A percentile compares a stretch with the other conserved stretches of the same genome.
These are phyloP conservation scores for Triangularia verruculosa DNA, from an alignment of 2,329 filamentous ascomycete species.

Conservation along the genomic window DNA sequence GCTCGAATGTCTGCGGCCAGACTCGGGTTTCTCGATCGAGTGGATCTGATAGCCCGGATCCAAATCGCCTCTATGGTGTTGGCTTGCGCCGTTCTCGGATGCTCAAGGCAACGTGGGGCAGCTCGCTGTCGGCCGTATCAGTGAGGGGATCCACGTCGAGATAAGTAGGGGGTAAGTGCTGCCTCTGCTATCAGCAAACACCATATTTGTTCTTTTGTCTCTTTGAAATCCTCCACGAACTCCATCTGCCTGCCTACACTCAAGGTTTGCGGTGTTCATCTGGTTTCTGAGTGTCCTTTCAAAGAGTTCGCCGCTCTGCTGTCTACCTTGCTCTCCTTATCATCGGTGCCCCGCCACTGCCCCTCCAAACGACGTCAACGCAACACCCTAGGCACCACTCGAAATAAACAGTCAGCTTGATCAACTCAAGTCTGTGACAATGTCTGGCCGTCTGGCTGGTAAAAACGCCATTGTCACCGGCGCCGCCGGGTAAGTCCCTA, in stretches of 20 bases:
- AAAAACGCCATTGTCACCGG: slow-evolving; percentile 75
- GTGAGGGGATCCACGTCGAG: background rate
- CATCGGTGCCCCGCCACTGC: background rate
- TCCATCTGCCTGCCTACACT: background rate
- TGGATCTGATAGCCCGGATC: background rate
- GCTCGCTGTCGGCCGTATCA: slow-evolving; percentile 1
- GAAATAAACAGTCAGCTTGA: background rate
- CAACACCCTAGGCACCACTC: background rate
- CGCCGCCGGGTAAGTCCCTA: slow-evolving; percentile 69
- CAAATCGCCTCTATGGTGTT: background rate
- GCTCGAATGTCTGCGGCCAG: background rate
- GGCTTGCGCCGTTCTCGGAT: slow-evolving; percentile 10
- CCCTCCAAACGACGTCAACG: slow-evolving; percentile 8
- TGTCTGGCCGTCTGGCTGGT: slow-evolving; percentile 51
- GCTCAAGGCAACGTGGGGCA: slow-evolving; percentile 1
- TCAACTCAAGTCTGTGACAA: slow-evolving; percentile 5
- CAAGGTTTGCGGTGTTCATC: background rate
- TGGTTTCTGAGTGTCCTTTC: background rate
- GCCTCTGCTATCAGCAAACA: background rate
- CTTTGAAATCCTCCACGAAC: background rate
- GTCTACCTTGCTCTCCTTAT: background rate
- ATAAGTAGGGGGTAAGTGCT: slow-evolving; percentile 6
- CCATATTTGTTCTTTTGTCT: background rate
- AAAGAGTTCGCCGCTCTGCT: background rate
- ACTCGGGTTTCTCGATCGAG: background rate